A percentile compares a stretch with the other conserved stretches of the same genome.
These are phyloP conservation scores for Venturia effusa DNA, from an alignment of 2,329 filamentous ascomycete genomes.

Conservation along the genomic window DNA sequence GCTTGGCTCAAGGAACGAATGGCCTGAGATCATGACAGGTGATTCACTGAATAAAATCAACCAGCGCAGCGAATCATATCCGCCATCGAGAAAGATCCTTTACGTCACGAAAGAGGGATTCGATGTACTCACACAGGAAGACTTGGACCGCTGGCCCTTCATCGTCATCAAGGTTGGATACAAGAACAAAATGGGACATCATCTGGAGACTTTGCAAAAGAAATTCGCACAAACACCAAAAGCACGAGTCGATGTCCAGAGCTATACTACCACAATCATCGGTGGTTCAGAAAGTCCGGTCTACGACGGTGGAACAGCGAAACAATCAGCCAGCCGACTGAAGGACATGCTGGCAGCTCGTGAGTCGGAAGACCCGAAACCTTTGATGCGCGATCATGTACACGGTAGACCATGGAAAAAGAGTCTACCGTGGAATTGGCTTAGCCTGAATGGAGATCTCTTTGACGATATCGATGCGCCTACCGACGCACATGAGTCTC, in stretches of 20 bases:
- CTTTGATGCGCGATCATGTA: neutral
- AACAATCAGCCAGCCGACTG: neutral
- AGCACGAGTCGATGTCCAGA: neutral
- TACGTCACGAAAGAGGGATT: neutral
- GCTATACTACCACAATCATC: neutral
- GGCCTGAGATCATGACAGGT: neutral
- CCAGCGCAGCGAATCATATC: neutral
- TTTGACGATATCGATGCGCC: neutral
- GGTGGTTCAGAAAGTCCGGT: neutral
- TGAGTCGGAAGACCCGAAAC: neutral
- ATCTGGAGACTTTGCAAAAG: neutral
- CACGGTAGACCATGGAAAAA: neutral
- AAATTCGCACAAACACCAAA: neutral
- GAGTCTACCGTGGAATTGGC: neutral
- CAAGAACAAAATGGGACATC: no score
- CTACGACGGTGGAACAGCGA: neutral
- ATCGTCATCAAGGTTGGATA: no score
- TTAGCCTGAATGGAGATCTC: neutral
- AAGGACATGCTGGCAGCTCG: neutral
- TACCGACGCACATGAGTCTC: neutral
- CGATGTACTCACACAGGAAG: no score
- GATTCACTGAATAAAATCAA: neutral
- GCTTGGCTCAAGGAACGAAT: neutral
- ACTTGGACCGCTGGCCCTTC: no score
- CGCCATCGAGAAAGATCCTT: neutral